A percentile compares a stretch with the other conserved stretches of the same genome.
Conservation (phyloP, 306 rosid species). For the Cucumis cinereus region DNA sequence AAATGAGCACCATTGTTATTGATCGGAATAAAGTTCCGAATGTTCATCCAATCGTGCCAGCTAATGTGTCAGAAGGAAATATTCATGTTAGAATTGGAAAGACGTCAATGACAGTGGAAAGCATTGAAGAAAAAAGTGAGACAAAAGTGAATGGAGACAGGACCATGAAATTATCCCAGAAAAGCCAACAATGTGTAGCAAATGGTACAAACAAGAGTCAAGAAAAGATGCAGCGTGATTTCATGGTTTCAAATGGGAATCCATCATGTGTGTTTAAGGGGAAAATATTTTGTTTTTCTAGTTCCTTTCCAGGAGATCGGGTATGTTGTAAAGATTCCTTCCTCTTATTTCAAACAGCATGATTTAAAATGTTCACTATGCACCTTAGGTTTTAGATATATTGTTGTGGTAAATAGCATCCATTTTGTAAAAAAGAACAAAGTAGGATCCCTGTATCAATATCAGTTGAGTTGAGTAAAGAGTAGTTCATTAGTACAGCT, state of each 20-base stretch:
- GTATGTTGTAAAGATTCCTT: constrained; percentile 31
- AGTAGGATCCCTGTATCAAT: background rate
- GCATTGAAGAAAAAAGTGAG: constrained; percentile 28
- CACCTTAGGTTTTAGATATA: constrained; percentile 2
- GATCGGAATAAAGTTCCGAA: constrained; percentile 35
- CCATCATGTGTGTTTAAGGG: constrained; percentile 47
- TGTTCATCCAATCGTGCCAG: constrained; percentile 27
- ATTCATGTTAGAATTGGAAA: constrained; percentile 25
- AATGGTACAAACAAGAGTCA: constrained; percentile 19
- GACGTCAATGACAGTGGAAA: constrained; percentile 27
- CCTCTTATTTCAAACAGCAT: background rate
- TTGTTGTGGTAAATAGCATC: background rate
- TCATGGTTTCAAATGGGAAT: constrained; percentile 31
- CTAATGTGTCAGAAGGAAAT: constrained; percentile 17
- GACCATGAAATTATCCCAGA: constrained; percentile 16
- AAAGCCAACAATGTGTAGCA: constrained; percentile 28
- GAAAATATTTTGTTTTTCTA: constrained; percentile 55
- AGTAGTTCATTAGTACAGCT: background rate
- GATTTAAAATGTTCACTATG: background rate
- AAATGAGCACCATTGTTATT: constrained; percentile 18
- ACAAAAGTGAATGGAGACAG: constrained; percentile 21
- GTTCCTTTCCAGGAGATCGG: constrained; percentile 65
- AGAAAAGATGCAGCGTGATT: constrained; percentile 23
- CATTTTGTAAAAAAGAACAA: background rate
- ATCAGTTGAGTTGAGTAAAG: background rate